These are phyloP conservation scores for Copromyces sp. DNA, from an alignment of 495 filamentous ascomycete genomes.

Conservation along the genomic window DNA sequence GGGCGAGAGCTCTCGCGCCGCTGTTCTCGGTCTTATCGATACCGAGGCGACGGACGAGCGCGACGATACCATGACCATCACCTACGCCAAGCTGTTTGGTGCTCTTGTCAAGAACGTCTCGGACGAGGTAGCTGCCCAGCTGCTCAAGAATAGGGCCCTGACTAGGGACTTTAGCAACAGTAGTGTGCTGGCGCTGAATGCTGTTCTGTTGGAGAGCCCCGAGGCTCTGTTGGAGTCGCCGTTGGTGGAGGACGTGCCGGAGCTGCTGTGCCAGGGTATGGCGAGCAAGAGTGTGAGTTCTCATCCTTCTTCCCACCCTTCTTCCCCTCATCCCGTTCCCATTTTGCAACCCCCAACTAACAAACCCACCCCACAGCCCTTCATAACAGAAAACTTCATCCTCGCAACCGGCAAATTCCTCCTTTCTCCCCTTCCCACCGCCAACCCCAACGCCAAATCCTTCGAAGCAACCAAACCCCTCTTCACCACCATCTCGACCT, in stretches of 20 bases:
- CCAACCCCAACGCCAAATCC: slow-evolving; percentile 24
- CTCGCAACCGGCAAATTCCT: slow-evolving; percentile 94
- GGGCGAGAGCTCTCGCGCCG: slow-evolving; percentile 75
- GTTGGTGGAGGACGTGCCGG: slow-evolving; percentile 59
- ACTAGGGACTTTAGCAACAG: slow-evolving; percentile 53
- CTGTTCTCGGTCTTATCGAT: slow-evolving; percentile 80
- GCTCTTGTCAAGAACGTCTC: slow-evolving; percentile 78
- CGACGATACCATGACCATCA: slow-evolving; percentile 70
- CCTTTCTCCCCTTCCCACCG: slow-evolving; percentile 42
- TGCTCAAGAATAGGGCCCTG: slow-evolving; percentile 78
- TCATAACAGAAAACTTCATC: slow-evolving; percentile 80
- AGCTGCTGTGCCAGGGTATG: slow-evolving; percentile 74
- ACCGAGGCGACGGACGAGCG: slow-evolving; percentile 58
- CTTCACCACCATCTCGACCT: slow-evolving; percentile 61
- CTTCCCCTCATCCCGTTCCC: background rate
- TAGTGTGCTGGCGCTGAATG: slow-evolving; percentile 76
- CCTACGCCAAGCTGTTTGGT: slow-evolving; percentile 79
- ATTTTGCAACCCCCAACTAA: slow-evolving; percentile 4
- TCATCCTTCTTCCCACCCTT: background rate
- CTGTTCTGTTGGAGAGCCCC: slow-evolving; percentile 72
- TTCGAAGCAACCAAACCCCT: slow-evolving; percentile 68
- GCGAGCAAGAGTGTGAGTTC: slow-evolving; percentile 55
- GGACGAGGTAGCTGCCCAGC: slow-evolving; percentile 46
- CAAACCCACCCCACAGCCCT: slow-evolving; percentile 41
- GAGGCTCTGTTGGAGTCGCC: slow-evolving; percentile 49